phyloP scores from a whole-genome alignment of 225 moss, liverwort and hornwort genomes.

The Asterella californica region DNA sequence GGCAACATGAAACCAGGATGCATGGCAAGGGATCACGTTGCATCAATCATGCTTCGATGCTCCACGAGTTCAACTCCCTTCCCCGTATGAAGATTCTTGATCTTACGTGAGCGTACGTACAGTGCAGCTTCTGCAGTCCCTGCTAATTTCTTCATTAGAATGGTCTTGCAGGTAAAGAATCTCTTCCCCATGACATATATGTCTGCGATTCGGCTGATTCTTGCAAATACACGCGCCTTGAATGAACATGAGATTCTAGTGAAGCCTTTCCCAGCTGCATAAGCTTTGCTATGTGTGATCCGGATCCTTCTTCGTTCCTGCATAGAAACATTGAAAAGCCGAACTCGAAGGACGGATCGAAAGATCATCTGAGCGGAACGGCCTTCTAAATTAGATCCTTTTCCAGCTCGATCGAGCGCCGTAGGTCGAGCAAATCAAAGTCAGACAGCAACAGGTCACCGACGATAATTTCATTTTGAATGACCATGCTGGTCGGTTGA shows the following conservation, averaged over 20 bases:
- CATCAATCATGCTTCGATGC: background rate
- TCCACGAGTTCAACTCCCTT: background rate
- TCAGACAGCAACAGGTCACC: conserved; percentile 2
- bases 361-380: background rate
- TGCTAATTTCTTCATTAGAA: background rate
- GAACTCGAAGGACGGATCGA: background rate
- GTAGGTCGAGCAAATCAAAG: background rate
- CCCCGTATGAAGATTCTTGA: background rate
- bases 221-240: background rate
- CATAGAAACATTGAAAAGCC: background rate
- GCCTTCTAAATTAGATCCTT: background rate
- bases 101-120: background rate
- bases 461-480: background rate
- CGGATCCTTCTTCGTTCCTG: background rate
- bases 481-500: conserved; percentile 12
- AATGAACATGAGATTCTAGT: background rate
- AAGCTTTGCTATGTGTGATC: background rate
- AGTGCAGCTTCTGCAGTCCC: background rate
- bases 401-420: conserved; percentile 6
- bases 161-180: background rate
- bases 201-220: background rate
- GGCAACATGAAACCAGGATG: background rate
- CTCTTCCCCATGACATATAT: background rate
- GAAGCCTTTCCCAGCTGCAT: background rate
- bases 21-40: background rate